A percentile compares a stretch with the other conserved stretches of the same genome.
Conservation (phyloP, 305 asterid genomes). For the Rubia balearica region DNA sequence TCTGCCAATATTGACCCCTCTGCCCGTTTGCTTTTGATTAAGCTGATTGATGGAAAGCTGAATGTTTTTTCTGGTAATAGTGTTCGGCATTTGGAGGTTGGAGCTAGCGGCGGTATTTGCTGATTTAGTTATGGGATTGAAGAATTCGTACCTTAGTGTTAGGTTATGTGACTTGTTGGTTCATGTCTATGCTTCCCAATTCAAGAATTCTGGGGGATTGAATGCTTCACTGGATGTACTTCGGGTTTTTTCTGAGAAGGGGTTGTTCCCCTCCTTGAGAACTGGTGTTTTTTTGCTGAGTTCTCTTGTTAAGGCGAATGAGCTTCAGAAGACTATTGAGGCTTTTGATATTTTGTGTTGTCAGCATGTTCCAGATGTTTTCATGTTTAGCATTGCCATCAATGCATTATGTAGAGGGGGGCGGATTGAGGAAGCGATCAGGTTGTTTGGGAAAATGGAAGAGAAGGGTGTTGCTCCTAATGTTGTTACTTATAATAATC, state of each 20-base stretch:
- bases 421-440: conserved; percentile 45
- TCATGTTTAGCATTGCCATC: conserved; percentile 61
- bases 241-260: conserved; percentile 35
- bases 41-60: conserved; percentile 58
- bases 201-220: conserved; percentile 50
- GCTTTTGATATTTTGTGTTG: conserved; percentile 42
- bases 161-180: conserved; percentile 63
- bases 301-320: conserved; percentile 57
- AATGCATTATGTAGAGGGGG: conserved; percentile 67
- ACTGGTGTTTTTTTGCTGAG: conserved; percentile 67
- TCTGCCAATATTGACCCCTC: conserved; percentile 46
- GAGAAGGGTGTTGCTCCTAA: conserved; percentile 52
- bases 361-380: conserved; percentile 54
- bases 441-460: conserved; percentile 58
- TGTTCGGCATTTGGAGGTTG: conserved; percentile 35
- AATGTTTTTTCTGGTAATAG: conserved; percentile 25
- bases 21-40: conserved; percentile 66
- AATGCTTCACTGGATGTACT: conserved; percentile 52
- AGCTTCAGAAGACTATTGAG: conserved; percentile 48
- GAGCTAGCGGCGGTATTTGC: conserved; percentile 44
- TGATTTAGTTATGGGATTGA: conserved; percentile 31
- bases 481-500: conserved; percentile 68
- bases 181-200: conserved; percentile 56
- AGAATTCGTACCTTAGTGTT: conserved; percentile 22
- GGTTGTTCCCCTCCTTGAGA: conserved; percentile 64